These are phyloP conservation scores for Apiotrichum siamense DNA, from an alignment of 1,284 basidiomycete genomes.

Conservation along the genomic window DNA sequence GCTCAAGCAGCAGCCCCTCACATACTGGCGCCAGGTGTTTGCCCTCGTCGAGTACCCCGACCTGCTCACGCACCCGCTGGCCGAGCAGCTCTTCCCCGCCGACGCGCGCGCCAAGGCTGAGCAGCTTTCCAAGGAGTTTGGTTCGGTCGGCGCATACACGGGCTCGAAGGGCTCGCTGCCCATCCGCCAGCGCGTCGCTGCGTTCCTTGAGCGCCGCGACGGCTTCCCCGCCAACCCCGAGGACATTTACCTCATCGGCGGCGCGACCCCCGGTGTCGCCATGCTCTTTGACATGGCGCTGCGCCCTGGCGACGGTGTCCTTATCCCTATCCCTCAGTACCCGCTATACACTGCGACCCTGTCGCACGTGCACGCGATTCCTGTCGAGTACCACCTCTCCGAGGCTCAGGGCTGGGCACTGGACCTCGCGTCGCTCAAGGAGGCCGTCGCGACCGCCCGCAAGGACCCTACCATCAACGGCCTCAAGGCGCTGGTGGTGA, in stretches of 20 bases:
- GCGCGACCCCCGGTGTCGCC: constrained; percentile 84
- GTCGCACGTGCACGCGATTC: constrained; percentile 67
- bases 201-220: constrained; percentile 78
- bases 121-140: constrained; percentile 71
- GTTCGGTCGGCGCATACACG: constrained; percentile 87
- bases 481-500: constrained; percentile 76
- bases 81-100: constrained; percentile 62
- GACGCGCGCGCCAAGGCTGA: constrained; percentile 78
- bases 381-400: constrained; percentile 79
- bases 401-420: constrained; percentile 76
- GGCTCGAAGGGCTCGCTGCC: constrained; percentile 83
- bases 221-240: constrained; percentile 71
- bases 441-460: constrained; percentile 60
- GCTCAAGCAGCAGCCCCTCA: constrained; percentile 82
- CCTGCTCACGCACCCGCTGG: constrained; percentile 64
- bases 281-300: constrained; percentile 57
- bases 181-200: constrained; percentile 77
- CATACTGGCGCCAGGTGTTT: constrained; percentile 60
- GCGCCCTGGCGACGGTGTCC: constrained; percentile 18
- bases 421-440: constrained; percentile 60
- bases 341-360: constrained; percentile 89
- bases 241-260: constrained; percentile 84
- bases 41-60: constrained; percentile 82
- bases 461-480: constrained; percentile 53
- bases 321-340: constrained; percentile 92